Evolutionary conservation across 116 monocot genomes (phyloP), one percentile per base, ranked within the genome.

Genomic region (Phalaenopsis hybrid): DNA sequence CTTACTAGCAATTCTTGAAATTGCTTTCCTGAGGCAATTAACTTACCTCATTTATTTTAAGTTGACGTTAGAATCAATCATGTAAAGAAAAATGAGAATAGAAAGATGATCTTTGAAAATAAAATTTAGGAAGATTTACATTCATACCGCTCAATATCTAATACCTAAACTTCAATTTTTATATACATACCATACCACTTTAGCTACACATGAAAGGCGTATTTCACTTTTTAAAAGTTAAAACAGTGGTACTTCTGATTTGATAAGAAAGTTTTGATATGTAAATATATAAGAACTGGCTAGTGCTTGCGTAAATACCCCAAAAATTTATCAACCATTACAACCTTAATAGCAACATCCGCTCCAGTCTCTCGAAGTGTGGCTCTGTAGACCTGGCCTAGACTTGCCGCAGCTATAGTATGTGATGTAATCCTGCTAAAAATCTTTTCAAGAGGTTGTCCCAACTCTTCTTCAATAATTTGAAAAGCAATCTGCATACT

Each of bases 391-490:
- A 97, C 97, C 83, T 97, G 97, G 6, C 94, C 97, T 73, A 82
- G 28, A 28, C 97, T 97, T 44, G 97, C 97, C 59, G 97, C 97
- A 31, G 94, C 97, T 72, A 97, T 93, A 7, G 97, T 97, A 81
- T 84, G 81, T 2, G 94, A 85, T n/a, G 97, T 93, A 45, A 97
- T 97, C 85, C 74, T 93, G 83, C 94, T 94, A 78, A 97, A 97
- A 28, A 97, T 82, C 41, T 70, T 86, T 77, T 97, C 97, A 57
- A 97, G 86, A 37, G 94, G 94, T 77, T 97, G 91, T 49, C 94
- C 97, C 8, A 97, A 85, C 70, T 97, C 94, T 85, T 97, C 94
- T 82, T 97, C 97, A 28, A 97, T 97, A 79, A 97, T 94, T 7
- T 78, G 78, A 88, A 97, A 97, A 23, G 97, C 97, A 28, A 28